These are phyloP conservation scores for Hansenula lynferdii DNA, from an alignment of 1,139 yeast species.

Conservation along the genomic window DNA sequence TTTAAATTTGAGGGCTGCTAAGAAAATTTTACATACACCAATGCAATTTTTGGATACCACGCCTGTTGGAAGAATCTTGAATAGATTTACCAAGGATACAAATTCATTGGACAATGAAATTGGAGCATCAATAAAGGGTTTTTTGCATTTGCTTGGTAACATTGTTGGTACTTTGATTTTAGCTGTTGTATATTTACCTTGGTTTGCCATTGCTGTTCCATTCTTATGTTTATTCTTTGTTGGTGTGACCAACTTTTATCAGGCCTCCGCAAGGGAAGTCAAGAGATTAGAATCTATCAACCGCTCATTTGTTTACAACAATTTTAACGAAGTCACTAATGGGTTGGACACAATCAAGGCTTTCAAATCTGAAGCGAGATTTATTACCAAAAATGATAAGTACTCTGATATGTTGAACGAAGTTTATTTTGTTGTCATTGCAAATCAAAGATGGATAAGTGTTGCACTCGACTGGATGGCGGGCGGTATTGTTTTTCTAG, in stretches of 20 bases:
- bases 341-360: conserved; percentile 73
- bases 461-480: conserved; percentile 57
- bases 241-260: conserved; percentile 55
- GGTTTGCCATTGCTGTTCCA: conserved; percentile 70
- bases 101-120: conserved; percentile 76
- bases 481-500: conserved; percentile 36
- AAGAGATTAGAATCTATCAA: conserved; percentile 77
- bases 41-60: conserved; percentile 65
- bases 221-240: conserved; percentile 43
- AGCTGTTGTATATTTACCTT: conserved; percentile 70
- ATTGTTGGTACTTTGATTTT: conserved; percentile 61
- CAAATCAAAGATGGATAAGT: conserved; percentile 77
- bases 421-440: conserved; percentile 61
- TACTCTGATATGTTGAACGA: conserved; percentile 63
- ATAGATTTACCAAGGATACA: conserved; percentile 76
- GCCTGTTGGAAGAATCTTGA: conserved; percentile 65
- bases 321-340: conserved; percentile 67
- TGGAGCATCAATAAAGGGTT: conserved; percentile 51
- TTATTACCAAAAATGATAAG: conserved; percentile 42
- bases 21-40: conserved; percentile 68
- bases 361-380: conserved; percentile 48
- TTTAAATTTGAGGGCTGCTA: conserved; percentile 47
- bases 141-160: conserved; percentile 43
- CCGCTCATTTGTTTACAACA: conserved; percentile 73
- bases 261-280: conserved; percentile 73